phyloP scores from a whole-genome alignment of 139 green algal genomes.

The Penium margaritaceum region DNA sequence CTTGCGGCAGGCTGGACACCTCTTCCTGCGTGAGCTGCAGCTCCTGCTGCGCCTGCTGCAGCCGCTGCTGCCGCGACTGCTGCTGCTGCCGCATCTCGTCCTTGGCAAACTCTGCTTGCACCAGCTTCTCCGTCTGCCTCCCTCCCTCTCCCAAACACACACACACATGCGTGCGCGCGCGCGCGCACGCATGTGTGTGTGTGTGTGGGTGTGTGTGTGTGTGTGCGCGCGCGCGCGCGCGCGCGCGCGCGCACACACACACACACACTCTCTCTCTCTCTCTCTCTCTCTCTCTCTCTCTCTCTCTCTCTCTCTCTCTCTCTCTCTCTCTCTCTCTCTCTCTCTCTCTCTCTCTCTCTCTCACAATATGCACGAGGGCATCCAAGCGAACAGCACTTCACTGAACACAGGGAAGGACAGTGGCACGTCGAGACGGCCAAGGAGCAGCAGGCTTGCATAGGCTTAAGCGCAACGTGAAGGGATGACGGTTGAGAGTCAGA shows the following conservation, averaged over 20 bases:
- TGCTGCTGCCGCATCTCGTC: too few species aligned
- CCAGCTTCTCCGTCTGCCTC: too few species aligned
- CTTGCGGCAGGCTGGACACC: not conserved
- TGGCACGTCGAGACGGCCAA: not conserved
- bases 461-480: too few species aligned
- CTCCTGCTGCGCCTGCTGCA: not conserved
- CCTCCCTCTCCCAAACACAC: too few species aligned
- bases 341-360: not conserved
- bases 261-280: not conserved
- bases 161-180: not conserved
- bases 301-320: too few species aligned
- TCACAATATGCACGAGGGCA: not conserved
- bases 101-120: too few species aligned
- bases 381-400: not conserved
- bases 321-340: not conserved
- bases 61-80: not conserved
- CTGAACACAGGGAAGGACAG: not conserved
- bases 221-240: not conserved
- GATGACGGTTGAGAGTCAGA: too few species aligned
- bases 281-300: not conserved
- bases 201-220: not conserved
- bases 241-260: not conserved
- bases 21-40: not conserved
- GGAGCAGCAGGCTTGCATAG: too few species aligned
- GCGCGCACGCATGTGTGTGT: not conserved